Percentiles rank a stretch among this genome's conserved stretches.
Evolutionary conservation across 1,284 basidiomycete species (phyloP).

Genomic region (Coniferiporia weirii): DNA sequence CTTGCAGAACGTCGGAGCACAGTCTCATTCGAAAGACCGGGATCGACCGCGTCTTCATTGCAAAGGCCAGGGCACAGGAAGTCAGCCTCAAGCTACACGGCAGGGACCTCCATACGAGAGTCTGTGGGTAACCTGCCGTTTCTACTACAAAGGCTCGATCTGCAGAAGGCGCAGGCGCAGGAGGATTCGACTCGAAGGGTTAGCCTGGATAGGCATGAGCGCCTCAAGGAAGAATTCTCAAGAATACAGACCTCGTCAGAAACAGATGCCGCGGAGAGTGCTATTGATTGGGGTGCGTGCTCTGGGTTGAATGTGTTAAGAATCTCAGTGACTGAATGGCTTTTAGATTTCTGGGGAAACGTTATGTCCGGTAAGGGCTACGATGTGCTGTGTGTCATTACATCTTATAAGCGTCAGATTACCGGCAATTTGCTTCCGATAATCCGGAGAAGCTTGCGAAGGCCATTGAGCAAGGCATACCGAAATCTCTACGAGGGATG

Average conservation of each 20-base stretch:
- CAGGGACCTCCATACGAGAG: neutral
- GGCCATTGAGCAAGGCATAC: slow-evolving; percentile 93
- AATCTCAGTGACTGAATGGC: slow-evolving; percentile 16
- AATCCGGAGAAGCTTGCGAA: slow-evolving; percentile 76
- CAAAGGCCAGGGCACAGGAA: slow-evolving; percentile 10
- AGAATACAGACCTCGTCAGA: slow-evolving; percentile 39
- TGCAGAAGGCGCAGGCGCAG: slow-evolving; percentile 35
- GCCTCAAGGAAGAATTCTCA: slow-evolving; percentile 65
- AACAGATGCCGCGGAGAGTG: slow-evolving; percentile 29
- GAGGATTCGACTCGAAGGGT: slow-evolving; percentile 32
- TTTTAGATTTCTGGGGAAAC: slow-evolving; percentile 90
- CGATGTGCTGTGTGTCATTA: neutral
- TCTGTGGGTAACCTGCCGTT: slow-evolving; percentile 48
- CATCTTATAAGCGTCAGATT: slow-evolving; percentile 48
- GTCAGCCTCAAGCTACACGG: slow-evolving; percentile 8
- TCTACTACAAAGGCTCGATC: slow-evolving; percentile 44
- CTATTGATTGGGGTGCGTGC: slow-evolving; percentile 70
- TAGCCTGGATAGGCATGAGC: slow-evolving; percentile 60
- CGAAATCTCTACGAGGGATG: slow-evolving; percentile 82
- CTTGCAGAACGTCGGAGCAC: slow-evolving; percentile 12
- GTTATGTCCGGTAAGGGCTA: slow-evolving; percentile 73
- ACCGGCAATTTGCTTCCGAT: slow-evolving; percentile 77
- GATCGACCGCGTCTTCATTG: neutral
- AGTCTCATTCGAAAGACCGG: slow-evolving; percentile 11
- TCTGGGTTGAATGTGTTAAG: slow-evolving; percentile 9